Evolutionary conservation across 352 stramenopile species (phyloP).

Genomic region (Paralagenidium karlingii): DNA sequence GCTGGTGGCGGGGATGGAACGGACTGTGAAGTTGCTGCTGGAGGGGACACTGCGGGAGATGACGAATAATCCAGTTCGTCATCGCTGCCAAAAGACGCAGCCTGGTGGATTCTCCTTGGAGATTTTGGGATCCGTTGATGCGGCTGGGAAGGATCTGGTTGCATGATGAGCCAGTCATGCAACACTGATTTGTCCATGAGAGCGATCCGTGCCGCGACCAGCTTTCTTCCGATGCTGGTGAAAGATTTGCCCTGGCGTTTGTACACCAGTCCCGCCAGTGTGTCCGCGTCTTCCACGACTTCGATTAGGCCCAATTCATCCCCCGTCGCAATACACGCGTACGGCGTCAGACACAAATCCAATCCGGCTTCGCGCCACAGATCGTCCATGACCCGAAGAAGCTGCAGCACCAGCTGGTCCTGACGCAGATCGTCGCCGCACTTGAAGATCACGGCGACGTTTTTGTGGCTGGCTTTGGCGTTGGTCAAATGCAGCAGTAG

Average conservation of each 20-base stretch:
- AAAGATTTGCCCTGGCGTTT: slow-evolving; percentile 39
- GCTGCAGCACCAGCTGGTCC: slow-evolving; percentile 88
- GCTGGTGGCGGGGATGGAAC: neutral
- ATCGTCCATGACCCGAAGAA: slow-evolving; percentile 86
- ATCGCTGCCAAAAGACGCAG: too few relatives aligned
- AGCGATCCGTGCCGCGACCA: slow-evolving; percentile 55
- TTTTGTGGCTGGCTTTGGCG: slow-evolving; percentile 39
- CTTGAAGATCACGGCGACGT: slow-evolving; percentile 86
- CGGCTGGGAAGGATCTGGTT: neutral
- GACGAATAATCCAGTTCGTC: too few relatives aligned
- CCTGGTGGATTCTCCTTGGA: neutral
- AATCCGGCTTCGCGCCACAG: slow-evolving; percentile 78
- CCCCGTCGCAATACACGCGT: slow-evolving; percentile 82
- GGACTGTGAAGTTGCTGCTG: too few relatives aligned
- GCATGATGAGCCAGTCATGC: slow-evolving; percentile 58
- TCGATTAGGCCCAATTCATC: slow-evolving; percentile 84
- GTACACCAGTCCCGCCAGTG: slow-evolving; percentile 80
- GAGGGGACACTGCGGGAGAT: too few relatives aligned
- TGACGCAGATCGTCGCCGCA: slow-evolving; percentile 88
- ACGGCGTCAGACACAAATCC: slow-evolving; percentile 76
- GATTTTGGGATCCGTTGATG: neutral
- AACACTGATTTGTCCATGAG: slow-evolving; percentile 43
- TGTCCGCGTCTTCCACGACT: slow-evolving; percentile 79
- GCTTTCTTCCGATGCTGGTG: slow-evolving; percentile 50
- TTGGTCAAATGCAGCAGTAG: slow-evolving; percentile 81